Conservation (phyloP, 306 rosid species). For the Ziziphus jujuba region DNA sequence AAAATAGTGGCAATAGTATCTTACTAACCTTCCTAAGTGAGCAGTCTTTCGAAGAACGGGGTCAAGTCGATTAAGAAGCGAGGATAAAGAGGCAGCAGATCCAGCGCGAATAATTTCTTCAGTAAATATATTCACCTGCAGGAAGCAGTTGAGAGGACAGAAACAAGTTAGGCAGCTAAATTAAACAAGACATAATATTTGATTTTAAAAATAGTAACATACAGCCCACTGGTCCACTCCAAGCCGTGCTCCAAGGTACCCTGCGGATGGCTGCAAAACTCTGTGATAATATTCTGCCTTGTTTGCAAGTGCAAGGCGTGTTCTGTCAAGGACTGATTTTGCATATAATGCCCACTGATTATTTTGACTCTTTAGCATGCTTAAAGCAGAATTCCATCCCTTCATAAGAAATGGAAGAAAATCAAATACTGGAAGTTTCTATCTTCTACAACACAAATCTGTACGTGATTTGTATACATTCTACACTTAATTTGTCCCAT, state of each 20-base stretch:
- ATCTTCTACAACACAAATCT: conserved; percentile 10
- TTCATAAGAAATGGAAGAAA: conserved; percentile 42
- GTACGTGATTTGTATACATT: conserved; percentile 17
- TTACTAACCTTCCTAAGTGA: conserved; percentile 79
- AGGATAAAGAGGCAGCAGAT: conserved; percentile 91
- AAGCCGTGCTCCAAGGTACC: conserved; percentile 89
- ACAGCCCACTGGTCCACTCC: conserved; percentile 93
- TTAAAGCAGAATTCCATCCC: conserved; percentile 88
- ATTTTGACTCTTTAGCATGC: conserved; percentile 56
- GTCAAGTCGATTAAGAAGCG: conserved; percentile 87
- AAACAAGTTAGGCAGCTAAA: conserved; percentile 15
- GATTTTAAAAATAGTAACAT: conserved; percentile 32
- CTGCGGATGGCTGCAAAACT: conserved; percentile 92
- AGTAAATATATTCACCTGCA: conserved; percentile 89
- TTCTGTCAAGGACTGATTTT: conserved; percentile 95
- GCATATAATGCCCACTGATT: conserved; percentile 85
- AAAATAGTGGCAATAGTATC: not conserved
- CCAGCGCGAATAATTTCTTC: conserved; percentile 99
- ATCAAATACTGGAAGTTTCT: conserved; percentile 17
- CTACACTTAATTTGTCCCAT: conserved; percentile 10
- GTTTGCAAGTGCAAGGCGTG: conserved; percentile 86
- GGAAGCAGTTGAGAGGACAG: conserved; percentile 42
- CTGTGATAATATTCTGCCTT: conserved; percentile 80
- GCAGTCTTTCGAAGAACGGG: conserved; percentile 92
- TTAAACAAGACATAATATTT: conserved; percentile 4